Base-by-base conservation (phyloP, 2,329 filamentous ascomycete genomes). In the Colletotrichum chlorophyti region DNA sequence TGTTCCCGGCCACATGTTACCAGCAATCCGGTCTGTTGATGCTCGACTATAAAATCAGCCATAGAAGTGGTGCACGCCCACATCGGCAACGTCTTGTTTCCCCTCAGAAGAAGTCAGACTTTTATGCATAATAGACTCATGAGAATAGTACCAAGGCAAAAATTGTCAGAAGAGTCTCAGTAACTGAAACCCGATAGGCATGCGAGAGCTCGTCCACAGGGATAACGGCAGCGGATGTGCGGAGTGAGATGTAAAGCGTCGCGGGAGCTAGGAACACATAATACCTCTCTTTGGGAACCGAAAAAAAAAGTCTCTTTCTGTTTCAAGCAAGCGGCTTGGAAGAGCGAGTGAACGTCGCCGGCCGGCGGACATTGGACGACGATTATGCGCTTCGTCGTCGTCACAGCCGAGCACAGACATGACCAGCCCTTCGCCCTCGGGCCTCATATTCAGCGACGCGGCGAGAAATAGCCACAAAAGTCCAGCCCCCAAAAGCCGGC, bases 321-420 rank as follows among this genome's bases (percentile, higher is more conserved):
- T 58, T 58, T 48, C 54, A 54, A 42, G 42, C 15, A 38, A 24
- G 31, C n/a, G 21, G 34, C 42, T 38, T 12, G 24, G 29, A 49
- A 42, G 43, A 49, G 50, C 42, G 55, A 43, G 21, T 54, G 37
- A 19, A 32, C 37, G 31, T 24, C 43, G 12, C 15, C 24, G 31
- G 15, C 35, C 9, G 23, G 23, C 17, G 52, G 10, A 49, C 19
- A 55, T 45, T 24, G 51, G 55, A 49, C 43, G 43, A 59, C 26
- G 24, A n/a, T 40, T 40, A 58, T 58, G 51, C 52, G 43, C 26
- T n/a, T n/a, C n/a, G 42, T 49, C 10, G 43, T 54, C 14, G 50
- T 55, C 21, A 35, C 43, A 35, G 24, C 35, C 24, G 23, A 41
- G 51, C 51, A 38, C 42, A 29, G 54, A 48, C 50, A 24, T 11